A percentile compares a stretch with the other conserved stretches of the same genome.
Conservation (phyloP, 768 basidiomycete genomes). For the Asterophora lycoperdoides region DNA sequence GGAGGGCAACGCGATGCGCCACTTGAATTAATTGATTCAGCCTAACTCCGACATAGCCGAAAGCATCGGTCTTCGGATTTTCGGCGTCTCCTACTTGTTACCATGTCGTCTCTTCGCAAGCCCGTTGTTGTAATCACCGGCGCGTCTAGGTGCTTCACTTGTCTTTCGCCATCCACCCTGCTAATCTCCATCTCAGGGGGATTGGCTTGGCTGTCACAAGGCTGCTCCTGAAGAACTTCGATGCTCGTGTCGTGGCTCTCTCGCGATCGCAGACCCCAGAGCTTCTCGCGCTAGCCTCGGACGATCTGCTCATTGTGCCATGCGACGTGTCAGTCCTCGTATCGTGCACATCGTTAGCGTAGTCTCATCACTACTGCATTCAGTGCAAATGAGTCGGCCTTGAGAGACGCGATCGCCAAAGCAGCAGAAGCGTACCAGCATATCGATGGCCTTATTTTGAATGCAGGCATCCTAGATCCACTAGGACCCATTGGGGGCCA, state of each 20-base stretch:
- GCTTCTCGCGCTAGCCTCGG: conserved; percentile 46
- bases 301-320: conserved; percentile 49
- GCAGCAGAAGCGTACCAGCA: conserved; percentile 52
- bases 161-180: conserved; percentile 2
- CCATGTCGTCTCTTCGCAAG: conserved; percentile 20
- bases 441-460: conserved; percentile 78
- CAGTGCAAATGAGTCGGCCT: conserved; percentile 57
- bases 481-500: conserved; percentile 53
- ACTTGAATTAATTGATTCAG: no score
- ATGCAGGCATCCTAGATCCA: conserved; percentile 78
- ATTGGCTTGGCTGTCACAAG: conserved; percentile 78
- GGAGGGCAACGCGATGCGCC: no score
- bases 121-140: conserved; percentile 80
- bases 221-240: conserved; percentile 59
- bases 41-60: no score
- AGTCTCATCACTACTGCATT: conserved; percentile 4
- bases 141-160: conserved; percentile 60
- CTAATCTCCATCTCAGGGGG: conserved; percentile 32
- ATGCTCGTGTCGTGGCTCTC: conserved; percentile 69
- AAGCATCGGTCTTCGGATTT: background rate
- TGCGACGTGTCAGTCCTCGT: conserved; percentile 69
- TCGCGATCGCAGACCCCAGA: conserved; percentile 70
- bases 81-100: conserved; percentile 12
- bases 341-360: conserved; percentile 5
- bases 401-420: conserved; percentile 51